Percentiles rank a stretch among this genome's conserved stretches.
Conservation (phyloP, 306 rosid species). For the Acmispon strigosus region DNA sequence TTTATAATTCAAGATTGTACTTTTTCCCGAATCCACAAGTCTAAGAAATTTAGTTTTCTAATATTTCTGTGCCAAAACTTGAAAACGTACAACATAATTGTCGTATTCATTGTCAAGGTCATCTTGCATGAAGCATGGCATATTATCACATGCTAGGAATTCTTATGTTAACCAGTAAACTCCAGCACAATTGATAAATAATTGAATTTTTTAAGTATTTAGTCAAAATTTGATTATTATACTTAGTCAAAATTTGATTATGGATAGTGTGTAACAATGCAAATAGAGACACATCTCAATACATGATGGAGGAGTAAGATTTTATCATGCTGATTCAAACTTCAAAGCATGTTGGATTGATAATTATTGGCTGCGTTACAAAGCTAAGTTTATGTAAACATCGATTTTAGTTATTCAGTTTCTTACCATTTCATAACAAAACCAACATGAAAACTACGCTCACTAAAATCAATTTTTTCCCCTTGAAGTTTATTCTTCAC, state of each 20-base stretch:
- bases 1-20: neutral
- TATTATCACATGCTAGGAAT: neutral
- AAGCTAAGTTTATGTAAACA: neutral
- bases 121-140: slow-evolving; percentile 5
- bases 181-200: no score
- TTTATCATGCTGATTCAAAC: no score
- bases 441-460: neutral
- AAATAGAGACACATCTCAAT: no score
- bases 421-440: neutral
- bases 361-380: neutral
- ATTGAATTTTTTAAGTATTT: no score
- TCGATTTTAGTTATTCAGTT: neutral
- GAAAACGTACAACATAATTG: neutral
- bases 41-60: neutral
- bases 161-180: no score
- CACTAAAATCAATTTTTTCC: neutral
- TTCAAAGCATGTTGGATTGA: no score
- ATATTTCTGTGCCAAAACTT: neutral
- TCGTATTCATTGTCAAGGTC: neutral
- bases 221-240: no score
- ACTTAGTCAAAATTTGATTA: no score
- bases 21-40: neutral
- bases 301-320: no score
- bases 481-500: no score
- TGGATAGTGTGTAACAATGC: no score